Evolutionary conservation across 371 early-diverging fungal species (phyloP).

Genomic region (Mortierella sp.): DNA sequence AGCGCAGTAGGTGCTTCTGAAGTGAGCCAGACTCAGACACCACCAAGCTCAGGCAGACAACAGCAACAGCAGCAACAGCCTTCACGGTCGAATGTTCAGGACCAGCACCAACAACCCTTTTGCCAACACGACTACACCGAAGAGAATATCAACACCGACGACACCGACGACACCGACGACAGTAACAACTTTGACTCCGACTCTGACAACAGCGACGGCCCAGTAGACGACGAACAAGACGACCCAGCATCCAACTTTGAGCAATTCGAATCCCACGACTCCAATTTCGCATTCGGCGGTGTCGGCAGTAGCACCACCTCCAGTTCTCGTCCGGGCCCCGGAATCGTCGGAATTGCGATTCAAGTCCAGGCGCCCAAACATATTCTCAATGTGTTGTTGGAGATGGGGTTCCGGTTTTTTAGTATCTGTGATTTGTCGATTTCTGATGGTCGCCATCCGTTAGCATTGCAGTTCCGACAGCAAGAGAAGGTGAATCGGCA

Average conservation of each 20-base stretch:
- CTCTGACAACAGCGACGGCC: neutral
- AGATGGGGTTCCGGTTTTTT: constrained; percentile 53
- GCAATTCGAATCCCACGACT: constrained; percentile 33
- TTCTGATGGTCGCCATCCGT: constrained; percentile 39
- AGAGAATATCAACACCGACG: neutral
- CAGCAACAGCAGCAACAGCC: neutral
- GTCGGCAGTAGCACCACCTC: constrained; percentile 52
- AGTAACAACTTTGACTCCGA: neutral
- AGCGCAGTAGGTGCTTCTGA: neutral
- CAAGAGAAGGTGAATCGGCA: constrained; percentile 47
- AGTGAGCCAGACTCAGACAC: neutral
- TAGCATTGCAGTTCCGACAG: constrained; percentile 45
- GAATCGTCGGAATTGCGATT: constrained; percentile 53
- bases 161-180: constrained; percentile 3
- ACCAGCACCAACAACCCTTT: neutral
- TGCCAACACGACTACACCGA: neutral
- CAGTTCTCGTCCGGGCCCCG: constrained; percentile 52
- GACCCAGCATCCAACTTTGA: constrained; percentile 2
- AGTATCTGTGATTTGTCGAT: constrained; percentile 53
- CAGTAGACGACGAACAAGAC: neutral
- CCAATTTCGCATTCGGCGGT: constrained; percentile 50
- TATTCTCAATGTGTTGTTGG: constrained; percentile 32
- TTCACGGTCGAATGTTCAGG: neutral
- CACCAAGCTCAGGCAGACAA: neutral
- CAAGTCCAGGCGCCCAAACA: constrained; percentile 49